Evolutionary conservation across 495 filamentous ascomycete genomes (phyloP), one percentile per base, ranked within the genome.

Genomic region (Rusavskia elegans): DNA sequence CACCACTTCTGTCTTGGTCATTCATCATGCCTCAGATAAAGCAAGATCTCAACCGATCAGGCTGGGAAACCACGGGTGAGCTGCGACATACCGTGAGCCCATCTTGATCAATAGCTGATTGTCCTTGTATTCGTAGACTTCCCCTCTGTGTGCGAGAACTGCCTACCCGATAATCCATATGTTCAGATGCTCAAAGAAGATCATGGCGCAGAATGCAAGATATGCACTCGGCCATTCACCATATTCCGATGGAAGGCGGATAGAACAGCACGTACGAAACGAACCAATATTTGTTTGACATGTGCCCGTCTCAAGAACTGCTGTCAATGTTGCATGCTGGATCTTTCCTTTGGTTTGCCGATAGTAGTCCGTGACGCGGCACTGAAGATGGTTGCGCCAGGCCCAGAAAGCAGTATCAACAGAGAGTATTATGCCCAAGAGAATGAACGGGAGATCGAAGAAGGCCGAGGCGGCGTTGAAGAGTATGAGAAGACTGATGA

Each of bases 101-200:
- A 25, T 20, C 25, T 29, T 17, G 21, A n/a, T 11, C 37, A 0
- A 17, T 38, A 17, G 35, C 51, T 35, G 25, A 14, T 50, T 46
- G 49, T 48, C 50, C n/a, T 21, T 54, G 23, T 20, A 5, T 37
- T 40, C 16, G 16, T 37, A 51, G 58, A 80, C 59, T 80, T 81
- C 42, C 77, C 79, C 2, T 79, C 75, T 1, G 76, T 80, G 14
- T 82, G 79, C 61, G 81, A 84, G 60, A 79, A 72, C 63, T 98
- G 93, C 64, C 81, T 98, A 5, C 90, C 92, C 36, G 87, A 93
- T 53, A 97, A 97, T 62, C 92, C 89, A 5, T 97, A 94, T 66
- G 92, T 98, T 41, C 90, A 96, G 66, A 96, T 98, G 89, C 73
- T 97, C 45, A 98, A 98, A 65, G 85, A 95, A 63, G 89, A 97